phyloP scores from a whole-genome alignment of 768 basidiomycete species.

The Sporobolomyces roseus region DNA sequence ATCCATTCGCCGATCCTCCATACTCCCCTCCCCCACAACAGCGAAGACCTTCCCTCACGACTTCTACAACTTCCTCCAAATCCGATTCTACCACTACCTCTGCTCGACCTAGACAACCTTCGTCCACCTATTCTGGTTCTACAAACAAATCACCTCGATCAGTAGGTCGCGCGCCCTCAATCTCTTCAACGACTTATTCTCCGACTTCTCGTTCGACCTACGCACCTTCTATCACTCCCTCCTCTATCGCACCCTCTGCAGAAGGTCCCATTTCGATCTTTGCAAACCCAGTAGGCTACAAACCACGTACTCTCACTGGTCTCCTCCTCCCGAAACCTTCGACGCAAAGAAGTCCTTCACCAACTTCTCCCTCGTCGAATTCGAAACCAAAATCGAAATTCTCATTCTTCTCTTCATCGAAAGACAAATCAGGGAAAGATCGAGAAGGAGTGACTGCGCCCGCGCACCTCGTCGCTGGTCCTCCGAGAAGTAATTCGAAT shows the following conservation, averaged over 20 bases:
- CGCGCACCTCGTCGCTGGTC: background rate
- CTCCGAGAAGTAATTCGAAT: constrained; percentile 18
- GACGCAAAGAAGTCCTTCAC: background rate
- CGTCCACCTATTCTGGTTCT: background rate
- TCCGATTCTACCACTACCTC: background rate
- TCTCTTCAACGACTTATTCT: constrained; percentile 1
- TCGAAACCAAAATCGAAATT: constrained; percentile 2
- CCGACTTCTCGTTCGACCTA: background rate
- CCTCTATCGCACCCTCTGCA: constrained; percentile 9
- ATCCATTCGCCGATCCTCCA: background rate
- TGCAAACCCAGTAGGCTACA: constrained; percentile 3
- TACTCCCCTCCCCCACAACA: background rate
- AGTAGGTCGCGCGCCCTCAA: background rate
- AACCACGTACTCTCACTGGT: background rate
- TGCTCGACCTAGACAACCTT: background rate
- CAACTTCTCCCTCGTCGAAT: background rate
- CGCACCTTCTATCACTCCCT: constrained; percentile 19
- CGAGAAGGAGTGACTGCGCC: background rate
- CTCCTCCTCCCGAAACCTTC: constrained; percentile 13
- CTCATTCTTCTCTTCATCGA: constrained; percentile 3
- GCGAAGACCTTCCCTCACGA: background rate
- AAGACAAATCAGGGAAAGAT: background rate
- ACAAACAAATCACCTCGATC: background rate
- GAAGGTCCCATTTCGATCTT: constrained; percentile 15
- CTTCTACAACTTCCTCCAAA: background rate